Percentiles rank a stretch among this genome's conserved stretches.
Conservation (phyloP, 768 basidiomycete species). For the Saitozyma sp. region DNA sequence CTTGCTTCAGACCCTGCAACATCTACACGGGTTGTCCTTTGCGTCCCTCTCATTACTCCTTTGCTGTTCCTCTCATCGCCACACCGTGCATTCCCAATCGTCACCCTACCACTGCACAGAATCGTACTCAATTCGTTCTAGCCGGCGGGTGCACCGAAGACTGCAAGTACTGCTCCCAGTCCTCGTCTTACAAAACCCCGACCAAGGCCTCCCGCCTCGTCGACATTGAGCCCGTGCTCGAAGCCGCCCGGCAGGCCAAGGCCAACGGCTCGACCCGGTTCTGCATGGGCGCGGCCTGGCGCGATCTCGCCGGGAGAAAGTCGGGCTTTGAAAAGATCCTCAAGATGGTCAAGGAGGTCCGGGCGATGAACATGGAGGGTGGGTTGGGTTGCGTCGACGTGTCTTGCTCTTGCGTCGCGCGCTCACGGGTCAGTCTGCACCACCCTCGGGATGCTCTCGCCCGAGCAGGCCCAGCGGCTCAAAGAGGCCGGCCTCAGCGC, state of each 20-base stretch:
- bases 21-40: not conserved
- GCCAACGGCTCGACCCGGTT: conserved; percentile 95
- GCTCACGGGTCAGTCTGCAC: conserved; percentile 70
- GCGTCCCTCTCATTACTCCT: not conserved
- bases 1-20: not conserved
- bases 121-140: conserved; percentile 43
- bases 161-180: conserved; percentile 98
- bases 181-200: conserved; percentile 83
- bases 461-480: conserved; percentile 84
- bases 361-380: conserved; percentile 93
- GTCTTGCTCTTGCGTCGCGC: not conserved
- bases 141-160: conserved; percentile 96
- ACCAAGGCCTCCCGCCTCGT: conserved; percentile 85
- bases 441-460: conserved; percentile 92
- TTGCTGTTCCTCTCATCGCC: not conserved
- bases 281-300: conserved; percentile 99
- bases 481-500: conserved; percentile 96
- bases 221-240: conserved; percentile 86
- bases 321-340: conserved; percentile 90
- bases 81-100: too few species aligned
- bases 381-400: conserved; percentile 10
- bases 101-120: not conserved
- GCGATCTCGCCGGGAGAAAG: conserved; percentile 88
- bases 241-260: conserved; percentile 89
- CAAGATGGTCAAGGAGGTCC: conserved; percentile 72